Evolutionary conservation across 257 asterid genomes (phyloP).

Genomic region (Mentha longifolia): DNA sequence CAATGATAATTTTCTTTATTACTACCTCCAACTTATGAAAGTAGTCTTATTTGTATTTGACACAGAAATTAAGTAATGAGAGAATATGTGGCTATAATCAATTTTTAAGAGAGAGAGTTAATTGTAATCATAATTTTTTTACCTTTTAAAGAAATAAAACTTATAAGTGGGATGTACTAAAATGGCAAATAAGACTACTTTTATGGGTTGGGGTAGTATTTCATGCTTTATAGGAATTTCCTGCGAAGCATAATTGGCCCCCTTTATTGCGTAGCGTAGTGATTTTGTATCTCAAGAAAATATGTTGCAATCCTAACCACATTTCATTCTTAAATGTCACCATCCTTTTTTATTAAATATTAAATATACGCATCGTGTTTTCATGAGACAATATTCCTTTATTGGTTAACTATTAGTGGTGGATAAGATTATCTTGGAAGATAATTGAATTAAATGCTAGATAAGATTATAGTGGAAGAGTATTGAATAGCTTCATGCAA

Average conservation of each 20-base stretch:
- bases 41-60: no score
- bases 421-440: neutral
- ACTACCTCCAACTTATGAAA: no score
- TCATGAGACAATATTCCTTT: neutral
- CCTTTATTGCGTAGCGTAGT: neutral
- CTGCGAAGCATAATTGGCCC: constrained; percentile 8
- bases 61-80: no score
- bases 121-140: no score
- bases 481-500: neutral
- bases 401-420: no score
- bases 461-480: neutral
- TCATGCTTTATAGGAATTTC: neutral
- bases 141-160: no score
- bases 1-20: neutral
- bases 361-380: neutral
- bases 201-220: no score
- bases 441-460: neutral
- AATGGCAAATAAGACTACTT: no score
- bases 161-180: no score
- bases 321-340: neutral
- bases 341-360: neutral
- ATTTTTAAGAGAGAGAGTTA: no score
- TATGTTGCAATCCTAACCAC: neutral
- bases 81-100: no score
- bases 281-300: neutral